These are phyloP conservation scores for Colletotrichum zoysiae DNA, from an alignment of 2,329 filamentous ascomycete genomes.

Conservation along the genomic window DNA sequence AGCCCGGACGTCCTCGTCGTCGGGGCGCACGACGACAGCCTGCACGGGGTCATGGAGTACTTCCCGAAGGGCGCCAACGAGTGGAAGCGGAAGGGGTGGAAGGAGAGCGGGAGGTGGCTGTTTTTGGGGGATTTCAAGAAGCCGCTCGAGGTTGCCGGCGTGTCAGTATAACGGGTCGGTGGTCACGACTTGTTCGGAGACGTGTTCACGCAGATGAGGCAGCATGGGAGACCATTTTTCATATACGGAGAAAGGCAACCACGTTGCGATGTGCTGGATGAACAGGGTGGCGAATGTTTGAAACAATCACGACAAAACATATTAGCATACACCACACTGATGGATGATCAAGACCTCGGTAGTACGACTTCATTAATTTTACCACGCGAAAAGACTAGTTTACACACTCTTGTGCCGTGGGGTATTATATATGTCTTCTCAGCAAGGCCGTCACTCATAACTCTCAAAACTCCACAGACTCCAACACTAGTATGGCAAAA, in stretches of 20 bases:
- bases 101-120: constrained; percentile 7
- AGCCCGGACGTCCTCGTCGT: constrained; percentile 18
- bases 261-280: too few relatives aligned
- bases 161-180: not conserved
- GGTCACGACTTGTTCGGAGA: not conserved
- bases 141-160: not conserved
- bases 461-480: constrained; percentile 5
- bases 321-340: not conserved
- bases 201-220: too few relatives aligned
- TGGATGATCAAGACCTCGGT: too few relatives aligned
- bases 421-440: constrained; percentile 17
- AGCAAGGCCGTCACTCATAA: constrained; percentile 16
- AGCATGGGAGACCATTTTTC: too few relatives aligned
- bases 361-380: not conserved
- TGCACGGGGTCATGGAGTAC: not conserved
- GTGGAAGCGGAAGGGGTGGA: constrained; percentile 14
- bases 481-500: not conserved
- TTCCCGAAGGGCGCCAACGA: not conserved
- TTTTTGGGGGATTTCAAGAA: constrained; percentile 8
- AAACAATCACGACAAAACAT: not conserved
- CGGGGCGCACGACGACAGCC: not conserved
- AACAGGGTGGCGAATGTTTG: too few relatives aligned
- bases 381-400: not conserved
- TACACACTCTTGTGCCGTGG: not conserved
- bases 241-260: too few relatives aligned